Base-by-base conservation (phyloP, 176 grass and related monocot genomes). In the Rhynchospora tenuis region DNA sequence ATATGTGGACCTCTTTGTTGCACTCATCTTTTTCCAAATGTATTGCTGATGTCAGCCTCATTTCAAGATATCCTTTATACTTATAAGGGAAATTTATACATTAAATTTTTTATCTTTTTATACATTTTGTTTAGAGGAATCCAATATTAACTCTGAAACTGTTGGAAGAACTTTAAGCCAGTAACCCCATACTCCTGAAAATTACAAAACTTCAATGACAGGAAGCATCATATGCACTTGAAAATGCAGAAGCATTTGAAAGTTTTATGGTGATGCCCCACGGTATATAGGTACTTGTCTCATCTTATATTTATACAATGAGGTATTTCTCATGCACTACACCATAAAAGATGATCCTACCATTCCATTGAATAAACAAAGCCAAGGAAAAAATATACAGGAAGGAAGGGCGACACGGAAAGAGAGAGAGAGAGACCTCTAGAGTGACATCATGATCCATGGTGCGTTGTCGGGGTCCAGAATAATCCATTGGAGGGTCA, bases 361-460 rank as follows among this genome's bases (percentile, higher is more conserved):
- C 46, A 12, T 46, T 46, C n/a, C 19, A 72, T 23, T 46, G 16
- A 23, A 46, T 47, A 72, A 33, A 33, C 16, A 67, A 38, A 38
- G 1, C 31, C 29, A 42, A 33, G 6, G 22, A 67, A 27, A 29
- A 52, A 63, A 23, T 59, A 42, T 80, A 47, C 44, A 75, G 51
- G 59, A 43, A 79, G n/a, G 23, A 2, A 31, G 13, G 23, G 54
- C 57, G 60, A 81, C 7, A 2, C 59, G 59, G 64, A 81, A 31
- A 57, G 12, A 55, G 44, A 73, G 26, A 81, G 69, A 57, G 55
- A 81, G 61, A 83, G 87, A 91, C 95, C 90, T 98, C 92, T 20
- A 98, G 50, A 83, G 91, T 95, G 77, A 98, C 92, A 90, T 84
- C 80, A 95, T 98, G 96, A 91, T 98, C 89, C 88, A 85, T 90